Evolutionary conservation across 2,329 filamentous ascomycete species (phyloP), one percentile per base, ranked within the genome.

Genomic region (Aspergillus pseudoviridinutans): DNA sequence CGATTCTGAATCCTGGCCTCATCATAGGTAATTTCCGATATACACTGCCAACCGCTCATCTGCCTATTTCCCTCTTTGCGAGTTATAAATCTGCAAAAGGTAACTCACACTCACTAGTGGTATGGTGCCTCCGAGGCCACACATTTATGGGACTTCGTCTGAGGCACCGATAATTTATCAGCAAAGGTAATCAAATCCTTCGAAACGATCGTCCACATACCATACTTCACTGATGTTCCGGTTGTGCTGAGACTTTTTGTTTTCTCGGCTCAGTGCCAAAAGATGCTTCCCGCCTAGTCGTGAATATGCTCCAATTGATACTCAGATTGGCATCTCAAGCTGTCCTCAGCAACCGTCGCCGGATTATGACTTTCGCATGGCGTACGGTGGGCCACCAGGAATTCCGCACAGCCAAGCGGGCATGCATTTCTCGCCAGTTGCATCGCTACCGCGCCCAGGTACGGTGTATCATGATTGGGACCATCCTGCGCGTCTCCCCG

Each of bases 401-500:
- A 64, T 68, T 49, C 66, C 72, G 49, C 66, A 65, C 53, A 60
- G 66, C 32, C 61, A 70, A 12, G 67, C 66, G 29, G 58, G 62
- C 49, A 58, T 71, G n/a, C 62, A 70, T 32, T 68, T 72, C 52
- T 68, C 71, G 32, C 66, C 71, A 54, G 63, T 70, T 57, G 71
- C 69, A 47, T 66, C 66, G 35, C 58, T 68, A 51, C 63, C 69
- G 53, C 66, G 63, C 29, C 66, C 68, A 51, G 62, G 58, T n/a
- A 63, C 71, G 28, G 57, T 68, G 53, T 73, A 71, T 61, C 65
- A 64, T 46, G 72, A 74, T 51, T 72, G 71, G 68, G 72, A 72
- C 49, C 68, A 69, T 50, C 67, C 70, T 25, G 61, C 59, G 51
- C 66, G 67, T 51, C 58, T 71, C 51, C 66, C 69, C 35, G 64